Percentiles rank a stretch among this genome's conserved stretches.
Conservation (phyloP, 306 rosid genomes). For the Cucumis cinereus region DNA sequence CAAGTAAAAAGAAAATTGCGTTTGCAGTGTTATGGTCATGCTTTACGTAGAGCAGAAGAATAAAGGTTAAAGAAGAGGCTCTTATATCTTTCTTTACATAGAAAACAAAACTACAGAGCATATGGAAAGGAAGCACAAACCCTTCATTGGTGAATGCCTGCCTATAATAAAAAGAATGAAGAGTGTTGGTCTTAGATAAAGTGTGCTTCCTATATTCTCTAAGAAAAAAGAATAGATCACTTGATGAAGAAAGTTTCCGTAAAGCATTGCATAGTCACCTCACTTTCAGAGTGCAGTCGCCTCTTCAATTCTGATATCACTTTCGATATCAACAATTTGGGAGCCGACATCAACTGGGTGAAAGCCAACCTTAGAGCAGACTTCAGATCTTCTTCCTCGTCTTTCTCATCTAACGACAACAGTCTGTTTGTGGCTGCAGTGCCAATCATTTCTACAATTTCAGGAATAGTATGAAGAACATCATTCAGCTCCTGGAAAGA, state of each 20-base stretch:
- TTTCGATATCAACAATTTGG: conserved; percentile 36
- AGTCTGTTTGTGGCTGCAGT: conserved; percentile 38
- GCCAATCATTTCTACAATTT: conserved; percentile 59
- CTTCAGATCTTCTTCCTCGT: conserved; percentile 40
- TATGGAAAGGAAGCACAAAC: not conserved
- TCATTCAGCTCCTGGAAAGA: conserved; percentile 63
- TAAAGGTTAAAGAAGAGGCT: not conserved
- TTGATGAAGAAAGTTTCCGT: not conserved
- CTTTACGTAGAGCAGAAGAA: not conserved
- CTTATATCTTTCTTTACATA: not conserved
- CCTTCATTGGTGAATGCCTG: not conserved
- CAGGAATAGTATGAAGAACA: conserved; percentile 64
- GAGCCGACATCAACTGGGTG: conserved; percentile 74
- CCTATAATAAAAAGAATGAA: not conserved
- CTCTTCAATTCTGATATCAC: conserved; percentile 39
- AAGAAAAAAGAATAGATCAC: not conserved
- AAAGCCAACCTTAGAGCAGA: conserved; percentile 45
- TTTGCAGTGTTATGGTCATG: not conserved
- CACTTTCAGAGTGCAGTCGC: conserved; percentile 51
- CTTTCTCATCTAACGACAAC: conserved; percentile 27
- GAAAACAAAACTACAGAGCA: not conserved
- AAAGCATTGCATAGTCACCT: conserved; percentile 29
- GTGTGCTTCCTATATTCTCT: not conserved
- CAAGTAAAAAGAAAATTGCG: not conserved
- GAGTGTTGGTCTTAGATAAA: not conserved